Evolutionary conservation across 129 eudicot species (phyloP).

Genomic region (Pulicaria dysenterica): DNA sequence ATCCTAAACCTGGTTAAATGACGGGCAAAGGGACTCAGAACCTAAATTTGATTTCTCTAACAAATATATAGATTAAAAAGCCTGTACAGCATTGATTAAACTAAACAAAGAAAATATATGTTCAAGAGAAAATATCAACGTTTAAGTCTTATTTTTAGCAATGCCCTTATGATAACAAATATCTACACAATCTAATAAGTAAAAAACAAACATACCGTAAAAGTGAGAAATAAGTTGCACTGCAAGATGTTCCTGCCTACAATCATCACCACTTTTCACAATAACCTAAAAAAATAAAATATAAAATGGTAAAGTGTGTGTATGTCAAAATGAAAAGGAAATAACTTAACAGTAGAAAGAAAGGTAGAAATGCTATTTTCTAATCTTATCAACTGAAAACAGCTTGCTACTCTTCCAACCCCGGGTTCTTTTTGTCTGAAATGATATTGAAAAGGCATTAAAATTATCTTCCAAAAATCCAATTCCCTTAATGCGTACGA

Average conservation of each 20-base stretch:
- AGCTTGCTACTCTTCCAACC: not conserved
- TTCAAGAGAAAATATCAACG: not conserved
- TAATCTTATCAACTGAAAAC: not conserved
- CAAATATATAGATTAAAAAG: not conserved
- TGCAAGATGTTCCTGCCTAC: conserved; percentile 99
- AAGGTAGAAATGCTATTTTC: not conserved
- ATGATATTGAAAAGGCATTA: not conserved
- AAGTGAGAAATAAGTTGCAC: conserved; percentile 98
- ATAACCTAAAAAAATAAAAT: conserved; percentile 49
- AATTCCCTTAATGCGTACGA: not conserved
- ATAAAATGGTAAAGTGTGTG: not conserved
- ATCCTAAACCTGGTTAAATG: not conserved
- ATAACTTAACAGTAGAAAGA: conserved; percentile 11
- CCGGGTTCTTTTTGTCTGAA: not conserved
- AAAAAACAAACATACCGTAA: conserved; percentile 63
- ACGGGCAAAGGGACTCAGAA: too few species aligned
- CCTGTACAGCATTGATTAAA: not conserved
- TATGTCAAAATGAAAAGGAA: not conserved
- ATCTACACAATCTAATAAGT: conserved; percentile 29
- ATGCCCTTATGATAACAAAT: not conserved
- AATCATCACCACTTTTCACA: conserved; percentile 99
- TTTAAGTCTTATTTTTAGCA: conserved; percentile 7
- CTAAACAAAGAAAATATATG: not conserved
- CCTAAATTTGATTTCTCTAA: not conserved
- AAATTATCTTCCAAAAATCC: not conserved